phyloP scores from a whole-genome alignment of 371 early-diverging fungal genomes.

The Circinella umbellata region DNA sequence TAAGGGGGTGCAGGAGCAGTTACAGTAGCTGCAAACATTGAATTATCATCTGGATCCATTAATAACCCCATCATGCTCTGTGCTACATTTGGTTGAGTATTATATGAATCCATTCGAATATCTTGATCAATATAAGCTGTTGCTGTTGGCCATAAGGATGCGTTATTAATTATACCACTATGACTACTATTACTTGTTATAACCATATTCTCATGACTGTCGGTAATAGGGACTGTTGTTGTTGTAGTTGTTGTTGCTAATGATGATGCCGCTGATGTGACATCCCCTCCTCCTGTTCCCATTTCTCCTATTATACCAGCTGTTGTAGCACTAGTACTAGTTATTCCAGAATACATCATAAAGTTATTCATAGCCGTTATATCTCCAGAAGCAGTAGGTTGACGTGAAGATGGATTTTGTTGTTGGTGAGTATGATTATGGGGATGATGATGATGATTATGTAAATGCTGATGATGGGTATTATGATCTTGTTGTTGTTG shows the following conservation, averaged over 20 bases:
- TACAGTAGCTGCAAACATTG: conserved; percentile 5
- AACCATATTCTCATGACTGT: neutral
- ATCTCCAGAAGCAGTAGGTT: neutral
- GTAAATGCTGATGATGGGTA: neutral
- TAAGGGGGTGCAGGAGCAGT: conserved; percentile 1
- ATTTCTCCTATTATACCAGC: no score
- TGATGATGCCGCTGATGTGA: neutral
- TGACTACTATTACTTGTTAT: no score
- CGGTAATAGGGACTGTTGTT: neutral
- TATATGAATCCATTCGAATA: neutral
- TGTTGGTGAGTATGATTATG: neutral
- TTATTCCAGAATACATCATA: neutral
- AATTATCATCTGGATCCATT: conserved; percentile 6
- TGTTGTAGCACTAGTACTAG: neutral
- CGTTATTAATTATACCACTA: neutral
- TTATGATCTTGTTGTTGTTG: neutral
- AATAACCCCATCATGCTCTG: conserved; percentile 7
- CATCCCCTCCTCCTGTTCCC: no score
- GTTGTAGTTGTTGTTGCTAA: neutral
- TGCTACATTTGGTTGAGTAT: conserved; percentile 1
- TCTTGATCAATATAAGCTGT: neutral
- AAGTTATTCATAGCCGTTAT: neutral
- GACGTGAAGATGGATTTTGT: conserved; percentile 3
- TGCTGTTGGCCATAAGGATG: neutral
- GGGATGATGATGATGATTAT: neutral